These are phyloP conservation scores for Kodamaea alishanica DNA, from an alignment of 1,139 yeast species.

Conservation along the genomic window DNA sequence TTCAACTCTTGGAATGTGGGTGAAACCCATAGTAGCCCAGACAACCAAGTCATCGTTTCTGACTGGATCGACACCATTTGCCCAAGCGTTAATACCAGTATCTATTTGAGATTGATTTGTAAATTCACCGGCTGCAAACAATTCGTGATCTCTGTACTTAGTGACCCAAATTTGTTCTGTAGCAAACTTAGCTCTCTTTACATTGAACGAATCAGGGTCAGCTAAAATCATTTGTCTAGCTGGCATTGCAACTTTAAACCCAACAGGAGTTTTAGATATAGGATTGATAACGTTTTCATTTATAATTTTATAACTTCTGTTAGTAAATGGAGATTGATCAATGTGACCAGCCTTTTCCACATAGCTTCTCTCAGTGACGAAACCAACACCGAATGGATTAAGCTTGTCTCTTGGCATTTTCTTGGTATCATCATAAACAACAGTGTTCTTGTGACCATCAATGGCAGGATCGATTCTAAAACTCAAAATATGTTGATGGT, in stretches of 20 bases:
- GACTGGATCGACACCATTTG: conserved; percentile 64
- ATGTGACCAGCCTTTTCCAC: conserved; percentile 72
- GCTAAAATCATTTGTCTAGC: conserved; percentile 75
- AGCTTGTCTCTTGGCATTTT: conserved; percentile 53
- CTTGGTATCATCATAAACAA: conserved; percentile 69
- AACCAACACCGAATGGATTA: conserved; percentile 77
- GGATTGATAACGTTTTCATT: conserved; percentile 79
- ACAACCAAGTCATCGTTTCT: conserved; percentile 80
- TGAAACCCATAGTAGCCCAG: conserved; percentile 85
- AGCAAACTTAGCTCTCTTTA: conserved; percentile 66
- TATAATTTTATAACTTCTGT: conserved; percentile 73
- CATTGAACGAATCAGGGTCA: conserved; percentile 57
- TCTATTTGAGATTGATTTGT: conserved; percentile 69
- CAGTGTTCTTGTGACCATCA: conserved; percentile 80
- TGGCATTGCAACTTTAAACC: conserved; percentile 74
- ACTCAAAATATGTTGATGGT: conserved; percentile 82
- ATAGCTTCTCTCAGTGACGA: conserved; percentile 57
- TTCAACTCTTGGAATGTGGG: conserved; percentile 85
- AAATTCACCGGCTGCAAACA: conserved; percentile 76
- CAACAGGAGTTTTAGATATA: conserved; percentile 72
- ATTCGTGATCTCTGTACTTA: conserved; percentile 63
- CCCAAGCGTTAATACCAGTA: conserved; percentile 64
- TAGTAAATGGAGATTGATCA: conserved; percentile 73
- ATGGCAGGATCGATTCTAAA: conserved; percentile 85
- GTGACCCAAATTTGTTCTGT: conserved; percentile 78